Evolutionary conservation across 1,139 yeast genomes (phyloP).

Genomic region (Groenewaldozyma sp.): DNA sequence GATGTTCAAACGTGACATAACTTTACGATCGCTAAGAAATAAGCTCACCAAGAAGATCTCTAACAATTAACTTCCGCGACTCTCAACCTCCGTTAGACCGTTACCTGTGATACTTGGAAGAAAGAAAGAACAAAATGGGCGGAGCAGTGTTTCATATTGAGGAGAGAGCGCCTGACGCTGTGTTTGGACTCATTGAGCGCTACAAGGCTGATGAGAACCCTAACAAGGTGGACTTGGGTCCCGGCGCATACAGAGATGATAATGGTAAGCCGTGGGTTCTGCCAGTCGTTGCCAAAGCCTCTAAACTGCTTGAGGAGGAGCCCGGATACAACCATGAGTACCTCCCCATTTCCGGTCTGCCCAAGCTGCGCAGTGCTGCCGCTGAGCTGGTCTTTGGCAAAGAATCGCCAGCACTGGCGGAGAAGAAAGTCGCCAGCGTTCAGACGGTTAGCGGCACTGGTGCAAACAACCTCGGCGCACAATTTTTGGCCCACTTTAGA

Average conservation of each 20-base stretch:
- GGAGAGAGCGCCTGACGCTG: conserved; percentile 33
- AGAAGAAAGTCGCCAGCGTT: conserved; percentile 50
- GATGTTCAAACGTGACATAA: too few relatives aligned
- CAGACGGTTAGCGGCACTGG: conserved; percentile 96
- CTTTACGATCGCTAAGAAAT: too few relatives aligned
- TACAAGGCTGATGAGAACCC: conserved; percentile 45
- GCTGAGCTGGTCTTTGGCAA: conserved; percentile 74
- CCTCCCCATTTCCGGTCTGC: conserved; percentile 71
- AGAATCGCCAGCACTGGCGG: conserved; percentile 47
- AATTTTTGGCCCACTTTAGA: conserved; percentile 49
- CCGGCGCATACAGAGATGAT: conserved; percentile 88
- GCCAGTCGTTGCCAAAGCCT: conserved; percentile 68
- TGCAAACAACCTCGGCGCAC: conserved; percentile 82
- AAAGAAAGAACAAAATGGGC: neutral
- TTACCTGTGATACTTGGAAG: too few relatives aligned
- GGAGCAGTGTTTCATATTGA: conserved; percentile 18
- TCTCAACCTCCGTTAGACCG: too few relatives aligned
- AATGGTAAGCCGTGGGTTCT: conserved; percentile 81
- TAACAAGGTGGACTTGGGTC: conserved; percentile 73
- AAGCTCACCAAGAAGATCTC: too few relatives aligned
- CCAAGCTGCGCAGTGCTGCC: conserved; percentile 60
- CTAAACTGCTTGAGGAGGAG: conserved; percentile 43
- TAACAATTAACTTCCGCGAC: too few relatives aligned
- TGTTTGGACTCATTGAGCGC: conserved; percentile 73
- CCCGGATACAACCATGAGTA: conserved; percentile 84